Evolutionary conservation across 805 yeast species (phyloP), one percentile per base, ranked within the genome.

Genomic region (Candida succiphila): DNA sequence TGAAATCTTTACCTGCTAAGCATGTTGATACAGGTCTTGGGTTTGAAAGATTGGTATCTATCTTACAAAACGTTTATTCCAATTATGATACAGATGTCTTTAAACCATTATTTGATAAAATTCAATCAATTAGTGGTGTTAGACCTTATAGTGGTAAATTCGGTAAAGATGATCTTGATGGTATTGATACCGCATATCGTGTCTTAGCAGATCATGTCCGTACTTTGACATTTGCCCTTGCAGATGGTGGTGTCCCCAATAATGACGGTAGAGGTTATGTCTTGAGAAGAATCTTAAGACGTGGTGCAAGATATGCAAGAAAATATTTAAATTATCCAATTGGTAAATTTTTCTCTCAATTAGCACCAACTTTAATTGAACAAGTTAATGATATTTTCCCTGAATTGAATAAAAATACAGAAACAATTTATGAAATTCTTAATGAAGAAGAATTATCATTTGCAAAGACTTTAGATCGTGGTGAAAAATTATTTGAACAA

Each of bases 1-100:
- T 92, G 58, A 78, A 71, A 52, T 60, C 89, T 4, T 69, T 92
- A 50, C 99, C 99, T 28, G 88, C 88, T 32, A 81, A 89, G 62
- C 99, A 92, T 56, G 75, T 92, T 40, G 99, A 92, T 58, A 92
- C 99, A 16, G 99, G 99, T 63, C 74, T 92, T 87, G 99, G 99
- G 28, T 92, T 88, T 52, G 99, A 92, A 68, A 80, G 99, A 63
- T 72, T 92, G 51, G 99, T 92, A 20, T 86, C 96, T 4, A 79
- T 89, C 33, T 69, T 92, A 52, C 99, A 92, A 63, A 79, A 86
- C 61, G 88, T 82, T 50, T 63, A 72, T 46, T 88, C 97, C 31
- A 92, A 92, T 65, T 92, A 92, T 60, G 99, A 92, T 59, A 92
- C 99, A 25, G 97, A 92, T 56, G 96, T 89, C 27, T 92, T 92